Conservation (phyloP, 331 rosid genomes). For the Erythrophleum ivorense region DNA sequence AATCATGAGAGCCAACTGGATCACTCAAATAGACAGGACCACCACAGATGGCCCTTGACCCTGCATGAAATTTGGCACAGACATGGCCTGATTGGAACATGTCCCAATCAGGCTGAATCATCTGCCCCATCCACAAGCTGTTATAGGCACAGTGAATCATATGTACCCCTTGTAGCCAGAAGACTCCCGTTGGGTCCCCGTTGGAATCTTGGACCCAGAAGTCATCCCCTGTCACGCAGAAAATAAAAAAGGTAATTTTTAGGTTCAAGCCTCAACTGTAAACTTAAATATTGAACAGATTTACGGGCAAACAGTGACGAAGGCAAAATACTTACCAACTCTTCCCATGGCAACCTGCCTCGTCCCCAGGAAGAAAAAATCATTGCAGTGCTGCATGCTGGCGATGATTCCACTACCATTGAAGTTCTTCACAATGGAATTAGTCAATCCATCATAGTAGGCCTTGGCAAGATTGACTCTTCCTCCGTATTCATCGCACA, state of each 20-base stretch:
- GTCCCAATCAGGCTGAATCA: slow-evolving; percentile 94
- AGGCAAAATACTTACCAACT: slow-evolving; percentile 57
- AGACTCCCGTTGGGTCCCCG: slow-evolving; percentile 87
- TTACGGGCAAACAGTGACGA: background rate
- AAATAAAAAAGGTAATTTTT: slow-evolving; percentile 10
- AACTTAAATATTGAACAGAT: background rate
- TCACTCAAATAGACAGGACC: slow-evolving; percentile 89
- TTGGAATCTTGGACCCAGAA: slow-evolving; percentile 93
- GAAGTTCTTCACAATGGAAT: slow-evolving; percentile 73
- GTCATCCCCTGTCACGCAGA: slow-evolving; percentile 67
- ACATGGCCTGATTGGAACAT: slow-evolving; percentile 93
- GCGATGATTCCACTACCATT: slow-evolving; percentile 80
- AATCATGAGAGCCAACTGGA: slow-evolving; percentile 72
- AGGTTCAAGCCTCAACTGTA: background rate
- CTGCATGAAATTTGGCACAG: slow-evolving; percentile 88
- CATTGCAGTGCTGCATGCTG: slow-evolving; percentile 97
- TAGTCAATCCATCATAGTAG: slow-evolving; percentile 67
- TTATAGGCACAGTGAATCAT: slow-evolving; percentile 92
- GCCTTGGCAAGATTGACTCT: slow-evolving; percentile 85
- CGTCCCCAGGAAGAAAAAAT: slow-evolving; percentile 88
- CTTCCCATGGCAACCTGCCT: slow-evolving; percentile 72
- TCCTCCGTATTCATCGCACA: slow-evolving; percentile 80
- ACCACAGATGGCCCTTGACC: slow-evolving; percentile 85
- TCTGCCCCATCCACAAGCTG: slow-evolving; percentile 96
- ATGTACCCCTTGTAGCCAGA: slow-evolving; percentile 89